Base-by-base conservation (phyloP, 2,329 filamentous ascomycete species). In the Talaromyces funiculosus region DNA sequence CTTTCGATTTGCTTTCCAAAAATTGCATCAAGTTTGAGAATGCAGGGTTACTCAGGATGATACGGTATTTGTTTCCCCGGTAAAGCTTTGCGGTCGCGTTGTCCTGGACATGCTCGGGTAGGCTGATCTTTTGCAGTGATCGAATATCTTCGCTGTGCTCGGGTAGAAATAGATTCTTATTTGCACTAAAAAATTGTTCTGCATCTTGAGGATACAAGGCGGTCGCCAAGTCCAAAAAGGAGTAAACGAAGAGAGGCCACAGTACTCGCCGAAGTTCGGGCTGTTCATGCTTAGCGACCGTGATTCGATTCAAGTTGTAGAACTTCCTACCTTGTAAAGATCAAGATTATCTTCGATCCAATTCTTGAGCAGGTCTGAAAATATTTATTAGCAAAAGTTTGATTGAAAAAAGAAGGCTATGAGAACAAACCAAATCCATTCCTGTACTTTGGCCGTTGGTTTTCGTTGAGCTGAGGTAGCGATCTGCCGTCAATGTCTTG, bases 241-340 rank as follows among this genome's bases (percentile, higher is more conserved):
- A 94, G 75, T 99, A 96, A 55, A 97, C 90, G 69, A 97, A 97
- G 0, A 95, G 79, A 0, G 94, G 94, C 92, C 94, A 99, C 16
- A 96, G 78, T 3, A 97, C 80, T 66, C 95, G 92, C 61, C 86
- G 84, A 3, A 99, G 81, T 77, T 99, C 94, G 47, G 93, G 91
- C 86, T 92, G 31, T 60, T 60, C 42, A 68, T 58, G 53, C 59
- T 58, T 40, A 60, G 51, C 33, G 20, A 31, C 20, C 10, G 8
- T 22, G 53, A 31, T 37, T n/a, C 33, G 20, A 14, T 20, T 24
- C 14, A 14, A 8, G n/a, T 45, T n/a, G n/a, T 16, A 22, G 37
- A 43, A 26, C 9, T 4, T 10, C 62, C 76, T 74, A 88, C 90
- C 81, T 96, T 96, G 83, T 97, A 97, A 29, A 97, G 83, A 65